These are phyloP conservation scores for Backusella sp. DNA, from an alignment of 192 early-diverging fungal genomes.

Conservation along the genomic window DNA sequence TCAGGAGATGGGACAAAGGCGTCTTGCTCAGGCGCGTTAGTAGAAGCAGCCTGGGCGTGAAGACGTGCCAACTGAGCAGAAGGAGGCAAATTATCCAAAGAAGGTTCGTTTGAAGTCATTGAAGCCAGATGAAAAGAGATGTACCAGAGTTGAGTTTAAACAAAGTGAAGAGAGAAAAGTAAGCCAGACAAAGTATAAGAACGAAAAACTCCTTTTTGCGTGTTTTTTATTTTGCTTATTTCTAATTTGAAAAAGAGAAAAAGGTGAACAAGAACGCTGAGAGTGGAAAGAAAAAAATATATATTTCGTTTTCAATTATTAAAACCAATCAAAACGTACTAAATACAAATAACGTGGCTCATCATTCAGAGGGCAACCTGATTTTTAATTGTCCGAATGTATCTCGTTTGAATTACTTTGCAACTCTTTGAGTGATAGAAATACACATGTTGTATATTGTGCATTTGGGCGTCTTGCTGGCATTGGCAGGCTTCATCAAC, in stretches of 20 bases:
- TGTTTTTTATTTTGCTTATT: constrained; percentile 8
- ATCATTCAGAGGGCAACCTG: neutral
- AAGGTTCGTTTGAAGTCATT: constrained; percentile 15
- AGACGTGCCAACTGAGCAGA: constrained; percentile 38
- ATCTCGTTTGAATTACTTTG: neutral
- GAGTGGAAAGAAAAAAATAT: neutral
- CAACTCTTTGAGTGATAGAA: no score
- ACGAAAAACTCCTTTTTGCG: neutral
- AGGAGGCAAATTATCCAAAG: constrained; percentile 26
- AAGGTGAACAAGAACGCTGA: neutral
- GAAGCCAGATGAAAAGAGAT: constrained; percentile 11
- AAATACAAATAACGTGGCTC: neutral
- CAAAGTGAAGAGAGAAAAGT: constrained; percentile 6
- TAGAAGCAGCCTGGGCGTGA: constrained; percentile 34
- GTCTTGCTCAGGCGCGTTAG: constrained; percentile 16
- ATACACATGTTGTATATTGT: neutral
- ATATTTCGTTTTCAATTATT: neutral
- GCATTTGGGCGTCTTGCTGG: neutral
- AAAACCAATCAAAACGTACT: neutral
- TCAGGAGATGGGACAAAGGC: constrained; percentile 23
- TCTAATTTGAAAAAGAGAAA: constrained; percentile 4
- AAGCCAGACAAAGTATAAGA: constrained; percentile 5
- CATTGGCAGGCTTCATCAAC: neutral
- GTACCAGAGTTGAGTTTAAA: neutral
- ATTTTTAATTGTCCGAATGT: neutral